Evolutionary conservation across 176 grass and related monocot species (phyloP).

Genomic region (sorghum (Sorghum bicolor)): DNA sequence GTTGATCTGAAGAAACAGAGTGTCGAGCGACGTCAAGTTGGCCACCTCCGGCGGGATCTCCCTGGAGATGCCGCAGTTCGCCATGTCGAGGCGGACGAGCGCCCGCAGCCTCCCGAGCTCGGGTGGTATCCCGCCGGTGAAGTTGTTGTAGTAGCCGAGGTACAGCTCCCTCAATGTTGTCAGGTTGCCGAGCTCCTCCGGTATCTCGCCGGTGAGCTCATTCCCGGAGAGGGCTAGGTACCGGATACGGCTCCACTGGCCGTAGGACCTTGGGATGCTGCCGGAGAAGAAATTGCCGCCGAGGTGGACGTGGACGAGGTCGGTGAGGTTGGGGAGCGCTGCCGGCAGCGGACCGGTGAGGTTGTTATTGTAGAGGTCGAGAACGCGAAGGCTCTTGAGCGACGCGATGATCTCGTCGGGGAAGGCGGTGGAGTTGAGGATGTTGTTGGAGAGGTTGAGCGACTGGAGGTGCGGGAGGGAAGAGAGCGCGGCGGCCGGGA

Average conservation of each 20-base stretch:
- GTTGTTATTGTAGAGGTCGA: constrained; percentile 95
- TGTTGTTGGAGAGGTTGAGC: constrained; percentile 93
- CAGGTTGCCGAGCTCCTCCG: constrained; percentile 73
- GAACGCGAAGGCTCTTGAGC: constrained; percentile 55
- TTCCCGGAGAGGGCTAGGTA: constrained; percentile 91
- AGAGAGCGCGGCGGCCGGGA: constrained; percentile 52
- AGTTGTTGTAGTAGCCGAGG: constrained; percentile 87
- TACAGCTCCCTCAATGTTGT: constrained; percentile 64
- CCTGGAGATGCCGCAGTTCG: constrained; percentile 75
- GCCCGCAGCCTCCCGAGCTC: constrained; percentile 58
- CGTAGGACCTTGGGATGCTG: constrained; percentile 60
- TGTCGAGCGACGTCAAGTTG: constrained; percentile 64
- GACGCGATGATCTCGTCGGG: constrained; percentile 33
- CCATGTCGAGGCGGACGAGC: constrained; percentile 78
- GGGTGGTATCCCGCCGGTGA: constrained; percentile 63
- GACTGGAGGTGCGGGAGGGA: constrained; percentile 47
- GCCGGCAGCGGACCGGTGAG: constrained; percentile 69
- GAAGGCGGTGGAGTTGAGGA: constrained; percentile 77
- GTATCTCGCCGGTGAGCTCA: constrained; percentile 69
- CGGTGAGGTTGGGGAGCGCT: constrained; percentile 47
- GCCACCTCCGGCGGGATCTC: constrained; percentile 63
- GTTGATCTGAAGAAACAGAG: constrained; percentile 92
- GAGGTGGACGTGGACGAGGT: constrained; percentile 75
- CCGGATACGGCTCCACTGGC: constrained; percentile 57
- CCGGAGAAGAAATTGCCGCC: constrained; percentile 93